These are phyloP conservation scores for Phytomonas sp. DNA, from an alignment of 208 protist genomes.

Conservation along the genomic window DNA sequence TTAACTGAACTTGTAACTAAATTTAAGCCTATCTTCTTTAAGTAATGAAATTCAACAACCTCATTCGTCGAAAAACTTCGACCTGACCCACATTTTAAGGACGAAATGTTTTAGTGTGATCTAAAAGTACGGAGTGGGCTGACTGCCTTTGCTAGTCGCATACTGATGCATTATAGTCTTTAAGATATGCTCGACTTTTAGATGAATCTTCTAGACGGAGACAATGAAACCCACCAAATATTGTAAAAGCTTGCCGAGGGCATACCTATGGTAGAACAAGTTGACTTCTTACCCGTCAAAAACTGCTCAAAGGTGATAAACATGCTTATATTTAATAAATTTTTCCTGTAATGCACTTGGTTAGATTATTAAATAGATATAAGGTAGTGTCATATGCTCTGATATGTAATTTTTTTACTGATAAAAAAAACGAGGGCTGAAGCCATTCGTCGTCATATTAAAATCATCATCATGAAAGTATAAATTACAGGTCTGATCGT, in stretches of 20 bases:
- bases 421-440: not conserved
- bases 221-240: not conserved
- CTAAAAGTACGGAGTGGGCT: constrained; percentile 70
- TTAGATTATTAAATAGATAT: not conserved
- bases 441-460: not conserved
- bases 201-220: constrained; percentile 31
- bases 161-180: constrained; percentile 46
- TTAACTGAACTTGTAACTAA: not conserved
- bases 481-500: not conserved
- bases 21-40: not conserved
- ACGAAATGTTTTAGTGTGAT: constrained; percentile 79
- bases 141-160: constrained; percentile 77
- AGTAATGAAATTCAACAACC: not conserved
- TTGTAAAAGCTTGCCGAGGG: not conserved
- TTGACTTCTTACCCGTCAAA: not conserved
- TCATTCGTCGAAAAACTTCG: constrained; percentile 21
- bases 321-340: not conserved
- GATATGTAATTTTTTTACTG: not conserved
- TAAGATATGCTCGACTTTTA: constrained; percentile 60
- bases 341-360: not conserved
- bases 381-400: not conserved
- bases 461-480: not conserved
- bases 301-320: not conserved
- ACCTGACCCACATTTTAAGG: constrained; percentile 76
- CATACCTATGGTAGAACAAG: not conserved